These are phyloP conservation scores for Colletotrichum shisoi DNA, from an alignment of 2,329 filamentous ascomycete genomes.

Conservation along the genomic window DNA sequence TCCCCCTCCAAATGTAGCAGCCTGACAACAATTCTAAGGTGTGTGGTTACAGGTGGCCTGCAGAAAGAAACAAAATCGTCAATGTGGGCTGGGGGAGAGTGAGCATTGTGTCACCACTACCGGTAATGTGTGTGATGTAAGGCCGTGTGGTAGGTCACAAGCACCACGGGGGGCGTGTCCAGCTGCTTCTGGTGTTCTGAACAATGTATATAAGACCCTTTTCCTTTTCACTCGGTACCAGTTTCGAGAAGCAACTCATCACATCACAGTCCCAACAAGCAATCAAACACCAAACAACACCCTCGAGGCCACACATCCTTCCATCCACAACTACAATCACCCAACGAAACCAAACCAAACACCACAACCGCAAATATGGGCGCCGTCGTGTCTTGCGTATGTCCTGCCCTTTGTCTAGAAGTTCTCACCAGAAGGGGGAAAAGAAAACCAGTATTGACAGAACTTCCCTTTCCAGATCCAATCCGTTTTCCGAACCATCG, in stretches of 20 bases:
- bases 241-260: background rate
- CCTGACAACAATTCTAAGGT: slow-evolving; percentile 5
- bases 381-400: slow-evolving; percentile 83
- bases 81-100: slow-evolving; percentile 14
- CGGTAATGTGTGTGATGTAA: slow-evolving; percentile 36
- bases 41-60: slow-evolving; percentile 13
- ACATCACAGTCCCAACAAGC: slow-evolving; percentile 12
- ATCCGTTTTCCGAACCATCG: slow-evolving; percentile 69
- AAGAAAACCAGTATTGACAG: slow-evolving; percentile 31
- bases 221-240: background rate
- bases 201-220: slow-evolving; percentile 28
- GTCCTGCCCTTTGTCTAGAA: slow-evolving; percentile 47
- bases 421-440: slow-evolving; percentile 35
- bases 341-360: slow-evolving; percentile 39
- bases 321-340: slow-evolving; percentile 11
- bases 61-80: background rate
- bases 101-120: slow-evolving; percentile 29
- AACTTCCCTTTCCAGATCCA: slow-evolving; percentile 56
- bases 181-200: slow-evolving; percentile 5
- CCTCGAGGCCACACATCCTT: background rate
- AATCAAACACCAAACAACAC: slow-evolving; percentile 1
- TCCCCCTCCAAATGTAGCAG: slow-evolving; percentile 9
- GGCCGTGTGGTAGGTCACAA: slow-evolving; percentile 23
- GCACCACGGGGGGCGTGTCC: slow-evolving; percentile 10
- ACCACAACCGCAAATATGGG: slow-evolving; percentile 67